phyloP scores from a whole-genome alignment of 331 rosid species.

The Acacia concinna region DNA sequence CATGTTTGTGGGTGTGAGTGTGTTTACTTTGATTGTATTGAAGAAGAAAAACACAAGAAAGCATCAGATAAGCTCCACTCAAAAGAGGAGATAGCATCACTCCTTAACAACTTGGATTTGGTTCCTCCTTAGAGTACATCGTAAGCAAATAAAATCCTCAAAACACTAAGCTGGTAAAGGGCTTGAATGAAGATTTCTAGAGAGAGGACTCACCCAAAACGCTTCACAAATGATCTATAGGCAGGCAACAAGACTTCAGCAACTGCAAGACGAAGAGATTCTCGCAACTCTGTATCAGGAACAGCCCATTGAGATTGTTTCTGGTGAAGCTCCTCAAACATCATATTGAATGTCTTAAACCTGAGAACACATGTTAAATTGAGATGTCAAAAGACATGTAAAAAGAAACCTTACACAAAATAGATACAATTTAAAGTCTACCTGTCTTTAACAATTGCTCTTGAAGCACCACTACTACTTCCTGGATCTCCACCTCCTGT shows the following conservation, averaged over 20 bases:
- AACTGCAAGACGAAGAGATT: conserved; percentile 92
- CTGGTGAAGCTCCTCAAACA: conserved; percentile 96
- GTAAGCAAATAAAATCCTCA: background rate
- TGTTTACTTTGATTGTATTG: background rate
- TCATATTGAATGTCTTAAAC: conserved; percentile 81
- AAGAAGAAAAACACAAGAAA: background rate
- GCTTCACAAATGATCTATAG: conserved; percentile 86
- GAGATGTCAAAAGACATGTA: conserved; percentile 15
- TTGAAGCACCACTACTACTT: conserved; percentile 82
- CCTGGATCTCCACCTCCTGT: conserved; percentile 71
- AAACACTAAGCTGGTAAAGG: background rate
- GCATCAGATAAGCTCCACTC: background rate
- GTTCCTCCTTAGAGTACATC: background rate
- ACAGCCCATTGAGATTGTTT: conserved; percentile 98
- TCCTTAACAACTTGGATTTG: background rate
- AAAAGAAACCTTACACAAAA: background rate
- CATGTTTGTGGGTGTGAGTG: background rate
- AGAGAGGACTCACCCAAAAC: conserved; percentile 69
- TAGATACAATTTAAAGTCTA: conserved; percentile 20
- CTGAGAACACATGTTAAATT: conserved; percentile 42
- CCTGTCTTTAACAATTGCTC: conserved; percentile 91
- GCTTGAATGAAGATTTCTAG: background rate
- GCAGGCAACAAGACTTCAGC: conserved; percentile 98
- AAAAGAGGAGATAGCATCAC: background rate
- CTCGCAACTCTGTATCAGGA: conserved; percentile 91